These are phyloP conservation scores for Hypoxylon sp. DNA, from an alignment of 2,329 filamentous ascomycete genomes.

Conservation along the genomic window DNA sequence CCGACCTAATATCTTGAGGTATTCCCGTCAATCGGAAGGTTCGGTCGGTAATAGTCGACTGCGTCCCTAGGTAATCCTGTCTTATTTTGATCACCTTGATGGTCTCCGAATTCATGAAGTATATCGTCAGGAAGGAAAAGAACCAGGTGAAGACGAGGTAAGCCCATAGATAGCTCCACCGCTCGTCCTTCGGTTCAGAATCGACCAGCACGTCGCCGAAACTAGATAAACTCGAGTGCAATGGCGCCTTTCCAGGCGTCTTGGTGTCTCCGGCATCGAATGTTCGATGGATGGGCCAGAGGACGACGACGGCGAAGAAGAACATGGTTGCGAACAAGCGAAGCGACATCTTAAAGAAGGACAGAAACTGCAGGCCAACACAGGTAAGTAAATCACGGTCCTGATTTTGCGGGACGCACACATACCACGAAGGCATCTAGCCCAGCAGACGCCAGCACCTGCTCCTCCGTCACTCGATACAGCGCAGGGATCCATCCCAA, in stretches of 20 bases:
- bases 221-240: conserved; percentile 7
- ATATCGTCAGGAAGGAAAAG: conserved; percentile 83
- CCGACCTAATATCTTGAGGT: conserved; percentile 77
- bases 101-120: conserved; percentile 84
- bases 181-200: conserved; percentile 34
- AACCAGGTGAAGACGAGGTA: conserved; percentile 95
- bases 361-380: conserved; percentile 67
- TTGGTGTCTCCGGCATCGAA: conserved; percentile 53
- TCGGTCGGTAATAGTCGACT: conserved; percentile 94
- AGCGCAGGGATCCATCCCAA: conserved; percentile 93
- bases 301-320: conserved; percentile 80
- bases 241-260: conserved; percentile 4
- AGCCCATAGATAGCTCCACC: conserved; percentile 77
- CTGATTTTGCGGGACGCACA: conserved; percentile 50
- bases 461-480: conserved; percentile 84
- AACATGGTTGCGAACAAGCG: conserved; percentile 81
- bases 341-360: conserved; percentile 95
- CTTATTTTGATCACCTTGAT: conserved; percentile 83
- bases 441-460: conserved; percentile 88
- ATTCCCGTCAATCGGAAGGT: conserved; percentile 93
- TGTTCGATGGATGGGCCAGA: conserved; percentile 83
- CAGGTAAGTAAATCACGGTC: conserved; percentile 41
- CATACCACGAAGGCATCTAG: conserved; percentile 87
- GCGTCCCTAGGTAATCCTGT: conserved; percentile 90
- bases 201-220: conserved; percentile 22